phyloP scores from a whole-genome alignment of 495 filamentous ascomycete species.

The Platismatia glauca region DNA sequence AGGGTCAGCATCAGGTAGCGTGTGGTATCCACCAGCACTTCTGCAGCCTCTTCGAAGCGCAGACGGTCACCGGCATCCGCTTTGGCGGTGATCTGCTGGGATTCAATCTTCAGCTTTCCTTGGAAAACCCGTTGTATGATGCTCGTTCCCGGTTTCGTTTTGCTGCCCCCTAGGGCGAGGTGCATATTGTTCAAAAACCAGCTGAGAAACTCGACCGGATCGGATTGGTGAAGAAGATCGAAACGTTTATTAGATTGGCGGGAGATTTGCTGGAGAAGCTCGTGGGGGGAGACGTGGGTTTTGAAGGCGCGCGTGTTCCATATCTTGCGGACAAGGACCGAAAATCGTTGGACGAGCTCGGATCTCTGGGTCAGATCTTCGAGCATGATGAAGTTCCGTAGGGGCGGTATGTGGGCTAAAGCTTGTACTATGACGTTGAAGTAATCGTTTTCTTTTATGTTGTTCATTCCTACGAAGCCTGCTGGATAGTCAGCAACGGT shows the following conservation, averaged over 20 bases:
- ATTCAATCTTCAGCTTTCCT: constrained; percentile 82
- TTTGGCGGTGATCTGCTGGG: constrained; percentile 86
- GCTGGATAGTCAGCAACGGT: constrained; percentile 6
- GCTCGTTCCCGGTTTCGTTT: constrained; percentile 64
- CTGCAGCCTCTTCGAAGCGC: constrained; percentile 84
- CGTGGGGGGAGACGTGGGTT: constrained; percentile 92
- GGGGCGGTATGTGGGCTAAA: constrained; percentile 76
- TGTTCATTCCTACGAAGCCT: constrained; percentile 97
- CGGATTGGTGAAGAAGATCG: constrained; percentile 81
- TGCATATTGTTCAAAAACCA: constrained; percentile 98
- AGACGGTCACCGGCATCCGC: constrained; percentile 80
- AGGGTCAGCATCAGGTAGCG: constrained; percentile 87
- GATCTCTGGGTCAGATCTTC: constrained; percentile 58
- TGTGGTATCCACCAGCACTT: constrained; percentile 63
- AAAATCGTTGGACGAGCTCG: constrained; percentile 65
- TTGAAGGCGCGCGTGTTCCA: constrained; percentile 98
- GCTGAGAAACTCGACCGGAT: constrained; percentile 90
- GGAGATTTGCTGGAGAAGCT: constrained; percentile 90
- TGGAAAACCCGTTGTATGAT: constrained; percentile 91
- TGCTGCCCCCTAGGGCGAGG: constrained; percentile 80
- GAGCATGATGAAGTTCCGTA: constrained; percentile 89
- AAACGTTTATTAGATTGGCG: constrained; percentile 85
- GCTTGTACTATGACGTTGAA: constrained; percentile 94
- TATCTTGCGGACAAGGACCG: constrained; percentile 87
- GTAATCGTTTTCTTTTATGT: constrained; percentile 99